Evolutionary conservation across 192 early-diverging fungal genomes (phyloP).

Genomic region (Coemansia sp.): DNA sequence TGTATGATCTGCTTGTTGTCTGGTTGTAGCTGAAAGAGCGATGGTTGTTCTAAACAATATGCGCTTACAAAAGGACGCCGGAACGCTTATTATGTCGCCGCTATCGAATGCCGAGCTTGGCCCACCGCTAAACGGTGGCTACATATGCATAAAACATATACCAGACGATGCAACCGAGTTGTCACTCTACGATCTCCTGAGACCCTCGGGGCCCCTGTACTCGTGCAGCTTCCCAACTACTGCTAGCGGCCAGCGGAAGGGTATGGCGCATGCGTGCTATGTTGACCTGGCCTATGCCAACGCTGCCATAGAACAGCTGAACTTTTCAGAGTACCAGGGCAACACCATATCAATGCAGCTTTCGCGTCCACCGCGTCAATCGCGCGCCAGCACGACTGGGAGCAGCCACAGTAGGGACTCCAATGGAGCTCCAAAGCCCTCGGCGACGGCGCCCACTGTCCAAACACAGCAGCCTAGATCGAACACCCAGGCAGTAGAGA

Average conservation of each 20-base stretch:
- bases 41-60: constrained; percentile 48
- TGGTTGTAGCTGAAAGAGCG: constrained; percentile 54
- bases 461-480: background rate
- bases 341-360: constrained; percentile 41
- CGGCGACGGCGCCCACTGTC: background rate
- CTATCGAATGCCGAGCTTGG: constrained; percentile 33
- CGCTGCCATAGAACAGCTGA: constrained; percentile 51
- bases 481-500: background rate
- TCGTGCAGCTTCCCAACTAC: constrained; percentile 44
- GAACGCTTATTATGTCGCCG: constrained; percentile 53
- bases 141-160: constrained; percentile 53
- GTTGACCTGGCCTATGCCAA: constrained; percentile 35
- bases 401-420: constrained; percentile 10
- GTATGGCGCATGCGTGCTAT: constrained; percentile 48
- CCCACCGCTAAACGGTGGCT: constrained; percentile 34
- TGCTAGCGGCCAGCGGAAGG: constrained; percentile 27
- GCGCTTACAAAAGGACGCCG: constrained; percentile 28
- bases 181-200: constrained; percentile 51
- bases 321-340: constrained; percentile 49
- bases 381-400: constrained; percentile 18
- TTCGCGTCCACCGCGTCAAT: constrained; percentile 27
- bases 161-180: constrained; percentile 45
- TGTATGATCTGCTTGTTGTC: constrained; percentile 10
- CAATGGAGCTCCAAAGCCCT: background rate
- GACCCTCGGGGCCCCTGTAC: constrained; percentile 53